A percentile compares a stretch with the other conserved stretches of the same genome.
Evolutionary conservation across 1,284 basidiomycete genomes (phyloP).

Genomic region (Phlebopus sp.): DNA sequence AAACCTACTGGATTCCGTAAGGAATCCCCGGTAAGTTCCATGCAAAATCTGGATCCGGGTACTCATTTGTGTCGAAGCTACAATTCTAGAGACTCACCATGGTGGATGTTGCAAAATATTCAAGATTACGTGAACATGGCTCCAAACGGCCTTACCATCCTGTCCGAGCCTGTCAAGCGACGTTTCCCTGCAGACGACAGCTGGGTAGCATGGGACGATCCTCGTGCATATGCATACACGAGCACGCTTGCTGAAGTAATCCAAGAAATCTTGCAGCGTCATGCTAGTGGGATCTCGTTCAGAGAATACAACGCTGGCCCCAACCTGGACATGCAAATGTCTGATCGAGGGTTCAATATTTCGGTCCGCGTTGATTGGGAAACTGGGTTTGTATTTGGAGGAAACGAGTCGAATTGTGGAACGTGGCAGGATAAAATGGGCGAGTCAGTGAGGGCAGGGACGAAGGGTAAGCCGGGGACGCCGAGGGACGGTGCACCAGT

Average conservation of each 20-base stretch:
- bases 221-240: slow-evolving; percentile 76
- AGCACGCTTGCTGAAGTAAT: slow-evolving; percentile 89
- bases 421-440: slow-evolving; percentile 99
- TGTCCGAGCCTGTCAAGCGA: slow-evolving; percentile 81
- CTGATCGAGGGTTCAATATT: slow-evolving; percentile 89
- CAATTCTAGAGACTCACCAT: slow-evolving; percentile 89
- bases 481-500: slow-evolving; percentile 95
- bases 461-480: slow-evolving; percentile 91
- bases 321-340: slow-evolving; percentile 96
- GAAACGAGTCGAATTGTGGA: slow-evolving; percentile 81
- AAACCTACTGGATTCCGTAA: slow-evolving; percentile 85
- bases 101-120: slow-evolving; percentile 99
- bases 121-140: slow-evolving; percentile 89
- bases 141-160: slow-evolving; percentile 80
- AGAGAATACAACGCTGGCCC: slow-evolving; percentile 96
- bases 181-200: slow-evolving; percentile 93
- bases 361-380: slow-evolving; percentile 93
- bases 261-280: slow-evolving; percentile 94
- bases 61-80: slow-evolving; percentile 48
- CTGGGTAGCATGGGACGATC: slow-evolving; percentile 91
- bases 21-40: slow-evolving; percentile 68
- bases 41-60: background rate
- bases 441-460: slow-evolving; percentile 86
- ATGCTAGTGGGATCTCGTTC: slow-evolving; percentile 91
- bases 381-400: slow-evolving; percentile 88